Evolutionary conservation across 2,329 filamentous ascomycete species (phyloP).

Genomic region (Cladosporium oxysporum): DNA sequence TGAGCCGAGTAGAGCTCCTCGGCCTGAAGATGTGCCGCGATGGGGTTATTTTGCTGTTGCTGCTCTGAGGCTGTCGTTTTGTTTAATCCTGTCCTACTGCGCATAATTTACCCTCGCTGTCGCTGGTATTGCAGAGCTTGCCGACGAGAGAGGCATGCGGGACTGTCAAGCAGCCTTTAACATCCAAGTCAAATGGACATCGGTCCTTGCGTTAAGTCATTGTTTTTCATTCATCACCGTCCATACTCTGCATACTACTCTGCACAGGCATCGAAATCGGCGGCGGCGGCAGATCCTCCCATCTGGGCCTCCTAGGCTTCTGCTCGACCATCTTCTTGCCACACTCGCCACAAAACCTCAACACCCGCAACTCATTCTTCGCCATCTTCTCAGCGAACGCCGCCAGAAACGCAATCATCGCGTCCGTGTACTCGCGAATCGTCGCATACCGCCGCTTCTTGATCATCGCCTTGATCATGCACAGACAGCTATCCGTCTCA

Average conservation of each 20-base stretch:
- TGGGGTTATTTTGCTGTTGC: neutral
- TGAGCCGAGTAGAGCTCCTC: neutral
- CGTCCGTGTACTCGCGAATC: neutral
- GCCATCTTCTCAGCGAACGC: constrained; percentile 12
- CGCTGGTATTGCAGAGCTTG: neutral
- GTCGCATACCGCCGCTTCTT: neutral
- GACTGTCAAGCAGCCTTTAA: neutral
- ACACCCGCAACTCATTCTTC: constrained; percentile 9
- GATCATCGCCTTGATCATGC: constrained; percentile 3
- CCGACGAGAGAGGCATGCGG: neutral
- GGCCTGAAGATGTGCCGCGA: neutral
- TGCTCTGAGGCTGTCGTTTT: neutral
- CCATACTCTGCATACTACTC: neutral
- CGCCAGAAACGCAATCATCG: constrained; percentile 11
- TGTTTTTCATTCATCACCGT: neutral
- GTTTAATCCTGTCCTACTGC: neutral
- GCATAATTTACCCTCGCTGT: neutral
- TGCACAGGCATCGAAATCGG: neutral
- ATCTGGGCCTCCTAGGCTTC: constrained; percentile 1
- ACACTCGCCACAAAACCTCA: constrained; percentile 3
- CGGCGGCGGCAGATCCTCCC: neutral
- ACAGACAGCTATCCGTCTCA: constrained; percentile 14
- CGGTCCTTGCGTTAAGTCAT: neutral
- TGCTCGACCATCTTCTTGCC: constrained; percentile 17
- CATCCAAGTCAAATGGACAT: neutral